Evolutionary conservation across 306 rosid genomes (phyloP).

Genomic region (Inga laurina): DNA sequence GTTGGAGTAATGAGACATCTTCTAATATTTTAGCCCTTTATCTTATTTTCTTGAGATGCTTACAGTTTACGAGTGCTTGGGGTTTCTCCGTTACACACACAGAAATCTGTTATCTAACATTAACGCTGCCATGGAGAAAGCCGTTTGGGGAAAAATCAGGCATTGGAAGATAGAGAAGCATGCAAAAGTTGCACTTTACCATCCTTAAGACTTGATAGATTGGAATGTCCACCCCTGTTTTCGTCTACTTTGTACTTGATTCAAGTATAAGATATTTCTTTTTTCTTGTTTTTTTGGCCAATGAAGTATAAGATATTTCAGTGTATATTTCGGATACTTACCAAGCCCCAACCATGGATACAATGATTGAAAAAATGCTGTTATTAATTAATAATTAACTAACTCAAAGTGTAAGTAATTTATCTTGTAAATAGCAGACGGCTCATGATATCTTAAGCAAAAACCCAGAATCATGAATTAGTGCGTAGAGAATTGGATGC

Average conservation of each 20-base stretch:
- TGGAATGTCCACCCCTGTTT: neutral
- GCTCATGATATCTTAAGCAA: too few relatives aligned
- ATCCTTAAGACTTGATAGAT: neutral
- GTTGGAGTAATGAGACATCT: neutral
- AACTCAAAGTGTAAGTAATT: too few relatives aligned
- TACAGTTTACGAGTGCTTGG: neutral
- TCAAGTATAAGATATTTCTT: slow-evolving; percentile 49
- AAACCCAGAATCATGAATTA: too few relatives aligned
- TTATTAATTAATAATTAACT: too few relatives aligned
- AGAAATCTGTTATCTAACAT: neutral
- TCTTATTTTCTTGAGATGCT: neutral
- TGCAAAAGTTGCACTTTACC: neutral
- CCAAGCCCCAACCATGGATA: neutral
- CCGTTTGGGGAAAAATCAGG: neutral
- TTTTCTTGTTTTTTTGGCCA: slow-evolving; percentile 6
- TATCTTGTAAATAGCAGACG: too few relatives aligned
- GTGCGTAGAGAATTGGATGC: neutral
- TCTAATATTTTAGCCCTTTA: neutral
- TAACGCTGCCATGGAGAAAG: slow-evolving; percentile 24
- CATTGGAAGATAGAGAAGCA: neutral
- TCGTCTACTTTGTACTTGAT: neutral
- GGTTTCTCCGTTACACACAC: neutral
- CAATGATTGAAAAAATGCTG: neutral
- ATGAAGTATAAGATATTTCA: neutral
- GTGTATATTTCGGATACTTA: neutral